Conservation (phyloP, 768 basidiomycete species). For the Leccinum imitatum region DNA sequence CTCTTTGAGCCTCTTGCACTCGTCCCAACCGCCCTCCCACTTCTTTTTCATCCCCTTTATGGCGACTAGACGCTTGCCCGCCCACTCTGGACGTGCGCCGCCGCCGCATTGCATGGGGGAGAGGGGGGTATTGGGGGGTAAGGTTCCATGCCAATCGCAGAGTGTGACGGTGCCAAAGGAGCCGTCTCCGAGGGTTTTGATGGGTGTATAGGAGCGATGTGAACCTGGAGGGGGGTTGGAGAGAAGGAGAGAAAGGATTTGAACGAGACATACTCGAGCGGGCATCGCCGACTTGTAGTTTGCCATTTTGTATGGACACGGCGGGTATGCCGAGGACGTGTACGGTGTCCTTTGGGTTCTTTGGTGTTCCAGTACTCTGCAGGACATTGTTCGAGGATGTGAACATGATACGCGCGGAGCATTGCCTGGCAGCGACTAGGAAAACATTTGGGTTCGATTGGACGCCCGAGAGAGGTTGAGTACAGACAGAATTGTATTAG, state of each 20-base stretch:
- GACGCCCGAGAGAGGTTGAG: not conserved
- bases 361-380: constrained; percentile 25
- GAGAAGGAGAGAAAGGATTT: not conserved
- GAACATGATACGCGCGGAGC: constrained; percentile 37
- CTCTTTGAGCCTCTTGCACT: constrained; percentile 93
- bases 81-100: constrained; percentile 91
- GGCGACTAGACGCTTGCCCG: constrained; percentile 91
- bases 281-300: constrained; percentile 70
- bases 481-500: constrained; percentile 9
- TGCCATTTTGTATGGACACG: constrained; percentile 66
- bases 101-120: constrained; percentile 97
- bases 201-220: constrained; percentile 85
- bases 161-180: constrained; percentile 99
- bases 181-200: constrained; percentile 97
- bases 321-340: constrained; percentile 73
- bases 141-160: constrained; percentile 97
- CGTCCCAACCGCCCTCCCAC: constrained; percentile 98
- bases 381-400: constrained; percentile 31
- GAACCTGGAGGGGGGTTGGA: constrained; percentile 52
- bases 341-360: constrained; percentile 55
- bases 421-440: constrained; percentile 30
- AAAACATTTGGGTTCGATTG: constrained; percentile 14
- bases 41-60: constrained; percentile 98
- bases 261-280: constrained; percentile 57
- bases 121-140: constrained; percentile 86